Evolutionary conservation across 108 stramenopile species (phyloP), one percentile per base, ranked within the genome.

Genomic region (Skeletonema costatum): DNA sequence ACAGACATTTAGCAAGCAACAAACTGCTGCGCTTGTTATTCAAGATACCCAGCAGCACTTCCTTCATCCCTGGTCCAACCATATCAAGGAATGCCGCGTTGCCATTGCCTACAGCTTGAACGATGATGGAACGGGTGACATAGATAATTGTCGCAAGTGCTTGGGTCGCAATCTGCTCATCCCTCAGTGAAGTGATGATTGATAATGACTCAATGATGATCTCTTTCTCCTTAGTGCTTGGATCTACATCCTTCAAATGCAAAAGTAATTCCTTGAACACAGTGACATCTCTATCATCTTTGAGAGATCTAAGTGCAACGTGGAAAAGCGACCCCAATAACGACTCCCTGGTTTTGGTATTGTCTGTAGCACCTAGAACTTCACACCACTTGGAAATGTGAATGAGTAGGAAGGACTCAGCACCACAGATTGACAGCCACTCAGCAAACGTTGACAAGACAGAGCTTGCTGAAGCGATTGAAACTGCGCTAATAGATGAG

Each of bases 11-110:
- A n/a, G 73, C 80, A 25, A 81, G 56, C 30, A 81, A 53, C 64
- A 81, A 59, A 67, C 80, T 81, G 53, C 80, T 62, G 4, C 73
- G 80, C 39, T 56, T 58, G 16, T 81, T 73, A 31, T 31, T 50
- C 35, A 74, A 51, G 61, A 81, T 36, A n/a, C 66, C 4, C 53
- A 56, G 51, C 29, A 81, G 16, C 19, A 74, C 38, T 44, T 65
- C 50, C 29, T 68, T 56, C 56, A 80, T 74, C 25, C 72, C 64
- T 1, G 51, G 60, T 16, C 72, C 65, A 58, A 74, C 46, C 53
- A 39, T 65, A 10, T 66, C 80, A 58, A 74, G 61, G 32, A 81
- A 63, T 64, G 62, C 46, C 16, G 61, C 44, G 31, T 56, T 42
- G 42, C 48, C 64, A 38, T 39, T 53, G n/a, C 36, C 19, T 32